phyloP scores from a whole-genome alignment of 345 rosid genomes.

The Angophora floribunda region DNA sequence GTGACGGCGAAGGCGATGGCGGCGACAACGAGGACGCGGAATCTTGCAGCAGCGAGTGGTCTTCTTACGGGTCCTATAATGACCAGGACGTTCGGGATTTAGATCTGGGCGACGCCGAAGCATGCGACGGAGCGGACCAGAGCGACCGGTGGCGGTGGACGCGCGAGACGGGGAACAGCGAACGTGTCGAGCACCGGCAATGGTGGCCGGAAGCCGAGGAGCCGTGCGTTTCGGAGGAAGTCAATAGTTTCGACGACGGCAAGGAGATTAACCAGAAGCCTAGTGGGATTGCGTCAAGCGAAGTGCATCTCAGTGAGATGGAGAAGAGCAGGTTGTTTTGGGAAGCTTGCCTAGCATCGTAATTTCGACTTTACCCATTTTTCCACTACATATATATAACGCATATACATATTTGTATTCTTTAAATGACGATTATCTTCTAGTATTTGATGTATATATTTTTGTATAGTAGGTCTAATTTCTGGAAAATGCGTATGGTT shows the following conservation, averaged over 20 bases:
- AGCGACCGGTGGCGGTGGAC: neutral
- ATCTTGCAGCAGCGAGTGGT: neutral
- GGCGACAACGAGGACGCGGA: neutral
- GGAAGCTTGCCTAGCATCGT: slow-evolving; percentile 34
- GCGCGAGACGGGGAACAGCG: neutral
- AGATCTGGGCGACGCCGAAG: neutral
- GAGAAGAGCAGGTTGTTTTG: slow-evolving; percentile 27
- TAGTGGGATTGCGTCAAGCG: neutral
- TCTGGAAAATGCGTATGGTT: neutral
- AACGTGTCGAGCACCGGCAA: neutral
- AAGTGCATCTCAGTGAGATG: neutral
- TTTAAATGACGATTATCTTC: neutral
- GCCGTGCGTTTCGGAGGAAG: neutral
- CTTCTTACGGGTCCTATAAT: neutral
- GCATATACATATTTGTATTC: neutral
- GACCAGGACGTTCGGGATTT: neutral
- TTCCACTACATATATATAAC: neutral
- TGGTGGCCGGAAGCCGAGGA: neutral
- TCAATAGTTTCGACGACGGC: neutral
- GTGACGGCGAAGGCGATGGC: neutral
- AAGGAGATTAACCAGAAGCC: neutral
- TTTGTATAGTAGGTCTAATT: neutral
- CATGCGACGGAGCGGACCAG: neutral
- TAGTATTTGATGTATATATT: neutral
- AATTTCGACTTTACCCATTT: neutral